phyloP scores from a whole-genome alignment of 23 red algal species.

The Gracilaria vermiculophylla region DNA sequence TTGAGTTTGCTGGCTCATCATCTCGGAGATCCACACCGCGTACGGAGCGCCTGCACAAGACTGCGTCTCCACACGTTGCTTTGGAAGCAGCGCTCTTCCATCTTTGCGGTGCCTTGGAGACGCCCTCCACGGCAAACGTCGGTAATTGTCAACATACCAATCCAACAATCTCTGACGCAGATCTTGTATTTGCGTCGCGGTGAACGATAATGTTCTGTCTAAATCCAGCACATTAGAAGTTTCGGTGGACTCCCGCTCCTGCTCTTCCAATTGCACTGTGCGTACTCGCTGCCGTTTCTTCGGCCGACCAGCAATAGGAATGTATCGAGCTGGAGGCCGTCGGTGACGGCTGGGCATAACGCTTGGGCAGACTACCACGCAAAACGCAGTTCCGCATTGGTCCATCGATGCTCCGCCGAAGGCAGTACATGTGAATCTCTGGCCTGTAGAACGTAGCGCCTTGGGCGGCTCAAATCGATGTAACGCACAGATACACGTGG shows the following conservation, averaged over 20 bases:
- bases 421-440: too few relatives aligned
- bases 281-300: background rate
- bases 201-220: background rate
- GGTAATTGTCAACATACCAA: slow-evolving; percentile 53
- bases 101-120: background rate
- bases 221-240: background rate
- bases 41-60: slow-evolving; percentile 70
- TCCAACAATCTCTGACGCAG: slow-evolving; percentile 27
- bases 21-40: slow-evolving; percentile 89
- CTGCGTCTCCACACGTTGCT: background rate
- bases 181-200: background rate
- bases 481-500: too few relatives aligned
- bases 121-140: slow-evolving; percentile 38
- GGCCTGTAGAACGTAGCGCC: too few relatives aligned
- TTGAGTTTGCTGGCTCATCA: slow-evolving; percentile 98
- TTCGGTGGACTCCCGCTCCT: background rate
- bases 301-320: background rate
- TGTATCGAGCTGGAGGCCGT: background rate
- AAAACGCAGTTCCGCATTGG: background rate
- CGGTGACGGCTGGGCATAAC: background rate
- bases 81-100: background rate
- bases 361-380: background rate
- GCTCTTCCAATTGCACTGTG: background rate
- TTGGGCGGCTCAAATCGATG: too few relatives aligned
- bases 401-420: too few relatives aligned